Conservation (phyloP, 176 grass and related monocot genomes). For the Cenchrus americanus region DNA sequence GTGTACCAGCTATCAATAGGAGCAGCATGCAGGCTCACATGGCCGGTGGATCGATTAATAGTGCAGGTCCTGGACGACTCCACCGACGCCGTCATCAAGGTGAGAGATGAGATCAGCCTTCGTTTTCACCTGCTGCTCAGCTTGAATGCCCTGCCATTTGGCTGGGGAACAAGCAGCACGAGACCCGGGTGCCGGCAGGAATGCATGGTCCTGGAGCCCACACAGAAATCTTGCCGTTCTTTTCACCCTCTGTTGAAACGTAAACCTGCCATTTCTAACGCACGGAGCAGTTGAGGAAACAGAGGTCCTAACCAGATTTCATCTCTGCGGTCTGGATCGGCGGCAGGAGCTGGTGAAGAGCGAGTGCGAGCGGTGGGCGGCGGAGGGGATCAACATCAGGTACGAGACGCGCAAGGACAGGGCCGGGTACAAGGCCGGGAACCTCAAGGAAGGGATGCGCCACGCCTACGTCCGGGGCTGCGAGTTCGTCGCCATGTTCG, state of each 20-base stretch:
- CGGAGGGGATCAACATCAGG: conserved; percentile 60
- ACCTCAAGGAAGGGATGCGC: conserved; percentile 70
- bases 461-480: conserved; percentile 57
- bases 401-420: conserved; percentile 69
- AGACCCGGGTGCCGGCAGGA: neutral
- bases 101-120: neutral
- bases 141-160: neutral
- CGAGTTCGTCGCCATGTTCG: conserved; percentile 82
- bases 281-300: too few species aligned
- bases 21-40: conserved; percentile 73
- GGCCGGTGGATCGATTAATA: conserved; percentile 72
- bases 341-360: conserved; percentile 67
- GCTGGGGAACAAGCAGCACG: neutral
- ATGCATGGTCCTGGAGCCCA: neutral
- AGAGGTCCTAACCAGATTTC: neutral
- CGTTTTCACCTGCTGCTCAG: neutral
- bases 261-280: neutral
- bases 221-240: neutral
- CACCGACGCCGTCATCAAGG: conserved; percentile 65
- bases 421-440: conserved; percentile 79
- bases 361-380: conserved; percentile 62
- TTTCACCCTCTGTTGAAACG: neutral
- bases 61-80: conserved; percentile 89
- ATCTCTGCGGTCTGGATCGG: neutral
- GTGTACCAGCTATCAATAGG: conserved; percentile 82